Conservation (phyloP, 2,329 filamentous ascomycete genomes). For the Volutella citrinella region DNA sequence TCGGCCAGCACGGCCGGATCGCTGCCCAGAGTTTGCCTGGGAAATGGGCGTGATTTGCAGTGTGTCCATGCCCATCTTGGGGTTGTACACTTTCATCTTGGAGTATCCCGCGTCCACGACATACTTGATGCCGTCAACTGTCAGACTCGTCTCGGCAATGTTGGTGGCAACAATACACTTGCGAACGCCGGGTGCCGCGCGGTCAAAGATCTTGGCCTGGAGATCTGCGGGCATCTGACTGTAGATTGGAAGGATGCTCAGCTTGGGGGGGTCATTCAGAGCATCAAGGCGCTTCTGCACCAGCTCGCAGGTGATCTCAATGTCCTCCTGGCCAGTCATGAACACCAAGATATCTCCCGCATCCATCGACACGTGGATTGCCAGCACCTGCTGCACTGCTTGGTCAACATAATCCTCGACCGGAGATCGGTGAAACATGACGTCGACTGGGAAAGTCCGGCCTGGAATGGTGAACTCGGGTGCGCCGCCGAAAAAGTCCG, state of each 20-base stretch:
- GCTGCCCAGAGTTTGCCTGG: conserved; percentile 91
- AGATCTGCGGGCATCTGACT: conserved; percentile 99
- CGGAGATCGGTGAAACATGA: conserved; percentile 90
- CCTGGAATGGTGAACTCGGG: conserved; percentile 97
- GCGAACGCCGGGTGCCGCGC: conserved; percentile 81
- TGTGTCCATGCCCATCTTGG: conserved; percentile 98
- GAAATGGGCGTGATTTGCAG: conserved; percentile 97
- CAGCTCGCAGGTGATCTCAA: conserved; percentile 93
- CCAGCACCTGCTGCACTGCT: conserved; percentile 90
- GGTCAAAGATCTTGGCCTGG: conserved; percentile 96
- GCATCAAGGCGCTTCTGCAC: conserved; percentile 83
- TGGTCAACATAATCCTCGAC: conserved; percentile 98
- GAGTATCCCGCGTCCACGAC: conserved; percentile 96
- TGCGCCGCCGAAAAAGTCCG: conserved; percentile 91
- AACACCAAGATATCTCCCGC: conserved; percentile 94
- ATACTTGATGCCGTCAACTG: conserved; percentile 98
- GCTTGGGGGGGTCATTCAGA: conserved; percentile 89
- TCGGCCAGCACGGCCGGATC: conserved; percentile 87
- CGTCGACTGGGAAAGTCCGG: conserved; percentile 93
- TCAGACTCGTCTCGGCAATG: conserved; percentile 96
- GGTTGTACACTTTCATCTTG: conserved; percentile 98
- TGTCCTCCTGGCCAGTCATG: conserved; percentile 99
- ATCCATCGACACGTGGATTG: conserved; percentile 94
- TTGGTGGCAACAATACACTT: conserved; percentile 99
- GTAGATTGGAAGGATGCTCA: conserved; percentile 95